Conservation (phyloP, 192 early-diverging fungal species). For the Coemansia sp. region DNA sequence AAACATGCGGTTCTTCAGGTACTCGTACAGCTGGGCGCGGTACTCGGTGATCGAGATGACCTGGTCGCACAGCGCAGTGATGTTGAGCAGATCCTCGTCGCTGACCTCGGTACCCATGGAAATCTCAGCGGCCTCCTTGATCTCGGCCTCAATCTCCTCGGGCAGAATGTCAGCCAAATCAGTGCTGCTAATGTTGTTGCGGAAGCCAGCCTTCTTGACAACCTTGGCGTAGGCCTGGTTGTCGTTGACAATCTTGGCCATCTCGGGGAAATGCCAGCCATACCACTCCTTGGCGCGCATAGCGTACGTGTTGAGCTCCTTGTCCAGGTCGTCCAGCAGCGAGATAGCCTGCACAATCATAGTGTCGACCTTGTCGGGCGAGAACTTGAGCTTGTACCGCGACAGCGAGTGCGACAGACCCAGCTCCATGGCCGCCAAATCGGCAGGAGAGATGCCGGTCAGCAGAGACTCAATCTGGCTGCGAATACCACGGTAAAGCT, state of each 20-base stretch:
- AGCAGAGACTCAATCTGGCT: slow-evolving; percentile 89
- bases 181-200: slow-evolving; percentile 71
- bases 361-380: slow-evolving; percentile 98
- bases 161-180: slow-evolving; percentile 84
- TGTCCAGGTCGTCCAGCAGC: slow-evolving; percentile 97
- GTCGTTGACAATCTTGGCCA: slow-evolving; percentile 92
- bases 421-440: slow-evolving; percentile 92
- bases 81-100: slow-evolving; percentile 96
- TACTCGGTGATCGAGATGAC: slow-evolving; percentile 95
- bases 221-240: slow-evolving; percentile 91
- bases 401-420: slow-evolving; percentile 99
- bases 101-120: slow-evolving; percentile 99
- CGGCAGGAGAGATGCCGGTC: slow-evolving; percentile 78
- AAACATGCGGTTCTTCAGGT: slow-evolving; percentile 94
- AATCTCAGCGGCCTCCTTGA: slow-evolving; percentile 97
- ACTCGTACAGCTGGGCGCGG: slow-evolving; percentile 91
- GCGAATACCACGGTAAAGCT: slow-evolving; percentile 96
- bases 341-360: slow-evolving; percentile 99
- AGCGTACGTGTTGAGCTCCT: slow-evolving; percentile 98
- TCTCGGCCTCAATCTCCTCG: slow-evolving; percentile 85
- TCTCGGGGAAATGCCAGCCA: slow-evolving; percentile 99
- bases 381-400: slow-evolving; percentile 99
- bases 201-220: slow-evolving; percentile 88
- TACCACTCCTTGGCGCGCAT: slow-evolving; percentile 99
- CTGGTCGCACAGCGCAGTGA: slow-evolving; percentile 89